Base-by-base conservation (phyloP, 2,329 filamentous ascomycete species). In the Ophiostoma sp. region DNA sequence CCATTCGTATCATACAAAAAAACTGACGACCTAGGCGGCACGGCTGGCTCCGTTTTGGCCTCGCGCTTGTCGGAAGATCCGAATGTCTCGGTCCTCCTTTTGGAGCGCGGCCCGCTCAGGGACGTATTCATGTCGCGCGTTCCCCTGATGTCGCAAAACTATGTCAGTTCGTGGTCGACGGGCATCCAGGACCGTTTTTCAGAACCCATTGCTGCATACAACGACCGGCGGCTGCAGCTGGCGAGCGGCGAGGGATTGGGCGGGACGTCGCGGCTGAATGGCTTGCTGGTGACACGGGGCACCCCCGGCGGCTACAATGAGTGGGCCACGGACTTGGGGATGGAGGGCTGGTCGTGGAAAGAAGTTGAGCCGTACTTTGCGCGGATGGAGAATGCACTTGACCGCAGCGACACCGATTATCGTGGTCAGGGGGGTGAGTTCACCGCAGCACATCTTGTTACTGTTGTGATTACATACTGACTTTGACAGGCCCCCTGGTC, bases 31-130 rank as follows among this genome's bases (percentile, higher is more conserved):
- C 11, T 61, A 79, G 84, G 84, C 55, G 85, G 85, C 28, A 86
- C 85, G 2, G 83, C 84, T 39, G 85, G 84, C 36, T 85, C 84
- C 77, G 83, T 84, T 1, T 74, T 87, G 69, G 85, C 85, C 3
- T 83, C 83, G 28, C 82, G 85, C 50, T 79, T 87, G 0, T 81
- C 79, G 17, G 82, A 84, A 72, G 80, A 82, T 71, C 79, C 78
- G 9, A 72, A 77, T n/a, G 78, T 81, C 19, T 79, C 77, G 0
- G 81, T 85, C 3, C 79, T 84, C 1, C 77, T 85, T 3, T 73
- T 84, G 12, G 82, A 84, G 74, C 80, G 79, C 39, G 81, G 81
- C 42, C 76, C 72, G 11, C 76, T 79, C 12, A 75, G 75, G 31
- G 81, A 82, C 73, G 76, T 75, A 68, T 74, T 76, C 33, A 55